Base-by-base conservation (phyloP, 23 red algal genomes). In the Cyanidiococcus yangmingshanensis region DNA sequence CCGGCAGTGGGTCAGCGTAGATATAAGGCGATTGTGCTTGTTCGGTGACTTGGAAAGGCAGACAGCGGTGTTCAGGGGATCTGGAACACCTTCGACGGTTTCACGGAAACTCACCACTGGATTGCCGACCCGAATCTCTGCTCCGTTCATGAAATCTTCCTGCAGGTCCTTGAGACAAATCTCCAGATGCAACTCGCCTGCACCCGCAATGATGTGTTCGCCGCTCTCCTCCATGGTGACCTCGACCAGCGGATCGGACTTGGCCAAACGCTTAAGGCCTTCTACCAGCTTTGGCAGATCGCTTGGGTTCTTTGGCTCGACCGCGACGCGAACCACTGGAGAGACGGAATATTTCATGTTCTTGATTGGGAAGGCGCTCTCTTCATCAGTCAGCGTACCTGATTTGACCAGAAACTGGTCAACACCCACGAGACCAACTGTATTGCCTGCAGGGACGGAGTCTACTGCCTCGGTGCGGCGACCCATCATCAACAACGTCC, bases 281-380 rank as follows among this genome's bases (percentile, higher is more conserved):
- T 98, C 94, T 26, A 98, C 94, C 26, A 98, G 83, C 71, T 98
- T 98, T 18, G 94, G 88, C 33, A 98, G 57, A 71, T 98, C 94
- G 58, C 76, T 79, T 0, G 94, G 94, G 63, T 98, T 98, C 88
- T 98, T 91, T 30, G 94, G 94, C 81, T 98, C 94, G 0, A 98
- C 94, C 0, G 94, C 94, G 16, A 98, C 94, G 74, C 94, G 94
- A 27, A 98, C 94, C 24, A 98, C 94, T 33, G 94, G 88, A 27
- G 94, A 98, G 0, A 98, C 94, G 37, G 94, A 98, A 74, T 98
- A 98, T 76, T 98, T 98, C 94, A 98, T 98, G 89, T 98, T 85
- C 57, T 91, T 91, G 58, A 98, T 74, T 25, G 94, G 94, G 82
- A 98, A 92, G 58, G 94, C 94, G n/a, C 86, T 85, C 32, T 98